Conservation (phyloP, 176 grass and related monocot species). For the Rhynchospora pubera region DNA sequence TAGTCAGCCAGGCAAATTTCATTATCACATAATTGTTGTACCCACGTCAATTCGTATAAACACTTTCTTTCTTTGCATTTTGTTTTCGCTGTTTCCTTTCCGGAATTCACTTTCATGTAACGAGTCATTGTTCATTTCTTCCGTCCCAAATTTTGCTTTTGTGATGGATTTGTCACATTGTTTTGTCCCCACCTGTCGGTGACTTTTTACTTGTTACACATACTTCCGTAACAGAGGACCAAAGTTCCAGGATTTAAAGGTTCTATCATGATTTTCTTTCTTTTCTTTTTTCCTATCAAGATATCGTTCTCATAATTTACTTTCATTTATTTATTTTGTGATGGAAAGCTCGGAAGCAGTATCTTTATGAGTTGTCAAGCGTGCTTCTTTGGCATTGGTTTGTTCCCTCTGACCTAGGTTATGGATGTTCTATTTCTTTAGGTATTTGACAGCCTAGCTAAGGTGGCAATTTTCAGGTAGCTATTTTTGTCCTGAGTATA, state of each 20-base stretch:
- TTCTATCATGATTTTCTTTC: neutral
- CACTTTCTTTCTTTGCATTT: neutral
- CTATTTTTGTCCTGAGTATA: slow-evolving; percentile 9
- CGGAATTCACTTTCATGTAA: too few relatives aligned
- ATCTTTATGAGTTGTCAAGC: slow-evolving; percentile 19
- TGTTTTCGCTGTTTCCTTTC: too few relatives aligned
- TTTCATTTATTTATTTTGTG: neutral
- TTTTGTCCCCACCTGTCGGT: neutral
- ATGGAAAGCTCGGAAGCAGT: neutral
- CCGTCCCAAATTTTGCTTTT: neutral
- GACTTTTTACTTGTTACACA: neutral
- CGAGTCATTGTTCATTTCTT: neutral
- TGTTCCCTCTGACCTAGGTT: slow-evolving; percentile 25
- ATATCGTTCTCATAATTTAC: slow-evolving; percentile 2
- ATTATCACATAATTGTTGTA: neutral
- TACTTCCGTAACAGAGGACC: neutral
- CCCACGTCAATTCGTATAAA: neutral
- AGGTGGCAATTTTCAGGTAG: slow-evolving; percentile 3
- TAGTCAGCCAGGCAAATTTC: neutral
- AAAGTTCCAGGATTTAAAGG: neutral
- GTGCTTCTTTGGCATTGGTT: slow-evolving; percentile 5
- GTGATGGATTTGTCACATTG: neutral
- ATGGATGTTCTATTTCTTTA: slow-evolving; percentile 1
- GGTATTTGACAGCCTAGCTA: slow-evolving; percentile 13
- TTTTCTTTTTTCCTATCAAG: neutral